Evolutionary conservation across 1,284 basidiomycete species (phyloP), one percentile per base, ranked within the genome.

Genomic region (Exobasidium rhododendri): DNA sequence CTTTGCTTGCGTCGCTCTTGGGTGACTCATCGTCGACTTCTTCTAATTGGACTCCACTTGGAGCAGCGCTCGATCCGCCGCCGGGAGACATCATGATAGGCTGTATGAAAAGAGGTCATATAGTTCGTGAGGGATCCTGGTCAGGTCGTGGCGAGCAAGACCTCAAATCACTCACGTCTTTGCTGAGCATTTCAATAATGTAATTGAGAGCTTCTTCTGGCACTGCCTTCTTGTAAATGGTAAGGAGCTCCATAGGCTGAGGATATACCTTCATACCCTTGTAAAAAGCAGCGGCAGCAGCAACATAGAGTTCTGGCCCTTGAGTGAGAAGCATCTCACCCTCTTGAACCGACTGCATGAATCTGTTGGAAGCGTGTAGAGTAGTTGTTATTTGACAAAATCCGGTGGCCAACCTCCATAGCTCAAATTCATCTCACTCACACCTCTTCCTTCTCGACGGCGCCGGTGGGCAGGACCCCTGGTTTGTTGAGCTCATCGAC

Each of bases 241-340:
- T 74, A 65, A 80, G 73, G 68, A 97, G 86, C 80, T 97, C 93
- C 49, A 92, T 86, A 10, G 92, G 92, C 53, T 89, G 86, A 61
- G 94, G 94, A 83, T 97, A 98, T 50, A 96, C 93, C 63, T 91
- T 87, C 66, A 97, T 86, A 4, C 92, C 94, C 63, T 90, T 87
- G 85, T 89, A 97, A 86, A 97, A 97, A 58, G 89, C 86, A 75
- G 91, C 83, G 29, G 96, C 93, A 5, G 94, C 89, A 20, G 87
- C 67, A 26, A 75, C 69, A 53, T 77, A 70, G 58, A 69, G 68
- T 50, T 68, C 54, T 24, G 72, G 59, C 89, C 94, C 93, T 83
- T 87, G 85, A 14, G 85, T 81, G 66, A 88, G 86, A 49, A 97
- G 84, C 70, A 88, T 86, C 83, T 98, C 94, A 67, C 93, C 94